These are phyloP conservation scores for Lentinus brumalis DNA, from an alignment of 768 basidiomycete species.

Conservation along the genomic window DNA sequence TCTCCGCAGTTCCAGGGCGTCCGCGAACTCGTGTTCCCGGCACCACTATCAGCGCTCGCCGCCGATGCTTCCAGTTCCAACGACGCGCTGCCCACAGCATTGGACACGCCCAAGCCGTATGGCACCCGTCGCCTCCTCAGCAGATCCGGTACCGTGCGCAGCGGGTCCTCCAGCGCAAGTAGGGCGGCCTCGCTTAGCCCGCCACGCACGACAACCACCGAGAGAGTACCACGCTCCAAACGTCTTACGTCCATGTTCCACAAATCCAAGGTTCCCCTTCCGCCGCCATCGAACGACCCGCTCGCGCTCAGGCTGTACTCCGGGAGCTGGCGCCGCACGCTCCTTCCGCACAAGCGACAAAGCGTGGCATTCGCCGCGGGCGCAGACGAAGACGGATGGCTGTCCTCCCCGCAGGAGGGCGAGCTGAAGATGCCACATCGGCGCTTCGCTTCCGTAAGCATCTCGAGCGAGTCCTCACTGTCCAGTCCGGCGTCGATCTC, in stretches of 20 bases:
- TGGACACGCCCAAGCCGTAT: background rate
- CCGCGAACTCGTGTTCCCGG: constrained; percentile 72
- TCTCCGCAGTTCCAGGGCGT: constrained; percentile 34
- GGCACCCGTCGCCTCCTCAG: constrained; percentile 3
- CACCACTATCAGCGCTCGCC: constrained; percentile 59
- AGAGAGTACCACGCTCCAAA: constrained; percentile 15
- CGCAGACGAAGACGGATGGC: constrained; percentile 13
- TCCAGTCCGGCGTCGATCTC: constrained; percentile 32
- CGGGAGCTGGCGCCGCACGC: constrained; percentile 46
- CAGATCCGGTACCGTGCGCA: constrained; percentile 14
- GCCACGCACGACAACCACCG: constrained; percentile 1
- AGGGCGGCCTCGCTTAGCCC: constrained; percentile 18
- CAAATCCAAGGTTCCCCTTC: constrained; percentile 33
- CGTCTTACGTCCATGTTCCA: constrained; percentile 42
- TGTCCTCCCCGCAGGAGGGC: constrained; percentile 41
- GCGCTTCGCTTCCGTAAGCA: constrained; percentile 45
- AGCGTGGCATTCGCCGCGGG: background rate
- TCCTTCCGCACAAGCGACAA: background rate
- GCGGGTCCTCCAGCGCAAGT: background rate
- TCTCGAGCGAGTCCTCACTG: constrained; percentile 51
- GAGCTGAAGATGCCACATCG: constrained; percentile 42
- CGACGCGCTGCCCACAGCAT: constrained; percentile 1
- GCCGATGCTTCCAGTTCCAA: background rate
- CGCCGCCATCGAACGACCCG: constrained; percentile 51
- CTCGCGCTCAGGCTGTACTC: constrained; percentile 48